phyloP scores from a whole-genome alignment of 257 asterid species.

The Primulina eburnea region DNA sequence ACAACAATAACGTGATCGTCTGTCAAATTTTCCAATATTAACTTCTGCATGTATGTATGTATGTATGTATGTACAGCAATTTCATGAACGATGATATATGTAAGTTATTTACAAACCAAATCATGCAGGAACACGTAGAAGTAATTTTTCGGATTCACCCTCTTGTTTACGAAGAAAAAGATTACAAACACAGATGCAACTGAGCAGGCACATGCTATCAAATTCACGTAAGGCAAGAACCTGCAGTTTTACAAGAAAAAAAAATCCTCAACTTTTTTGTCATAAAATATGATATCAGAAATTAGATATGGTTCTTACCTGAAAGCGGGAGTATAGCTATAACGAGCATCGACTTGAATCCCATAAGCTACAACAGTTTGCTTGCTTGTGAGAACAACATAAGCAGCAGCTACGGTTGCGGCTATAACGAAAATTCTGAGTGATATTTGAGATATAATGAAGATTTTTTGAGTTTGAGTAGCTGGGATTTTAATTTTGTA shows the following conservation, averaged over 20 bases:
- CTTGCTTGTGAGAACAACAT: conserved; percentile 42
- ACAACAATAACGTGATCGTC: conserved; percentile 40
- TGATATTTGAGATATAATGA: conserved; percentile 25
- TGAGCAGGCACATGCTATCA: conserved; percentile 39
- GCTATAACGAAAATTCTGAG: conserved; percentile 39
- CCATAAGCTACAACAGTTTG: conserved; percentile 34
- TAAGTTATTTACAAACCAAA: conserved; percentile 38
- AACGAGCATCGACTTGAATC: conserved; percentile 41
- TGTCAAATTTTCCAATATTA: conserved; percentile 15
- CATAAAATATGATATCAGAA: background rate
- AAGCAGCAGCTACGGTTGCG: conserved; percentile 46
- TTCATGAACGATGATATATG: no score
- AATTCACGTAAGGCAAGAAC: conserved; percentile 50
- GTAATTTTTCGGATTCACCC: conserved; percentile 26
- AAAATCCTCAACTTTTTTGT: background rate
- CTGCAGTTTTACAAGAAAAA: conserved; percentile 30
- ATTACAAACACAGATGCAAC: conserved; percentile 30
- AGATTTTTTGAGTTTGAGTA: conserved; percentile 20
- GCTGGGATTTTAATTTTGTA: conserved; percentile 4
- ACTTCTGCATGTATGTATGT: background rate
- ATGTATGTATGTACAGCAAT: no score
- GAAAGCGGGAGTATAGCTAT: conserved; percentile 48
- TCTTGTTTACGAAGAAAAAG: conserved; percentile 24
- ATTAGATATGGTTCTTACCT: conserved; percentile 26
- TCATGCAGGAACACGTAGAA: conserved; percentile 63